Percentiles rank a stretch among this genome's conserved stretches.
Evolutionary conservation across 1,284 basidiomycete species (phyloP).

Genomic region (Ustilago sp.): DNA sequence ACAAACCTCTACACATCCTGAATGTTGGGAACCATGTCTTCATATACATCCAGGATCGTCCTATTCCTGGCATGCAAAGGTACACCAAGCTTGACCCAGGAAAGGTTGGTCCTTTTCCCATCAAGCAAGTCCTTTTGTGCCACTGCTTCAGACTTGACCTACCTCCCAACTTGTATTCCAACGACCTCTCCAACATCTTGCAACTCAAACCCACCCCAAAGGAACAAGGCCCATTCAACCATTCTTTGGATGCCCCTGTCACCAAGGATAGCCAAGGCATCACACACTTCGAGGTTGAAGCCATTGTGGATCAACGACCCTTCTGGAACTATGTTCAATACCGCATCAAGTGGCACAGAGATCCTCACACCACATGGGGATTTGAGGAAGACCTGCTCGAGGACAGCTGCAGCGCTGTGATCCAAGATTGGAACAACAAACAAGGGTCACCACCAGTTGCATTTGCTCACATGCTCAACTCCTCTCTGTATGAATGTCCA

Average conservation of each 20-base stretch:
- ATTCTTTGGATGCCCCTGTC: background rate
- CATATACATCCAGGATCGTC: background rate
- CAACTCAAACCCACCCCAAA: background rate
- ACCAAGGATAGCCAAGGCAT: background rate
- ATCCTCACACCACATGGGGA: background rate
- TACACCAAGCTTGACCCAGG: background rate
- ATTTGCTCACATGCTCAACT: no score
- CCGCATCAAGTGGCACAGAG: background rate
- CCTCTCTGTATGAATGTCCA: no score
- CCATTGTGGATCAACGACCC: background rate
- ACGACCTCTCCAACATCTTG: background rate
- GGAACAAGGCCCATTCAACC: no score
- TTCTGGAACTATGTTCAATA: background rate
- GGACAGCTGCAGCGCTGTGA: background rate
- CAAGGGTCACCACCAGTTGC: no score
- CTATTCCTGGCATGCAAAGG: background rate
- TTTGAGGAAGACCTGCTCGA: background rate
- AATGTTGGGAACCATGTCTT: background rate
- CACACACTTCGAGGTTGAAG: background rate
- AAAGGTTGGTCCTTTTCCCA: background rate
- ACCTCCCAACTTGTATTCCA: background rate
- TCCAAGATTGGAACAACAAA: background rate
- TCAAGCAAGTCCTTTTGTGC: background rate
- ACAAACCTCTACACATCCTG: background rate
- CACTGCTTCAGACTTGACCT: background rate